phyloP scores from a whole-genome alignment of 768 basidiomycete species.

The Tremella mesenterica region DNA sequence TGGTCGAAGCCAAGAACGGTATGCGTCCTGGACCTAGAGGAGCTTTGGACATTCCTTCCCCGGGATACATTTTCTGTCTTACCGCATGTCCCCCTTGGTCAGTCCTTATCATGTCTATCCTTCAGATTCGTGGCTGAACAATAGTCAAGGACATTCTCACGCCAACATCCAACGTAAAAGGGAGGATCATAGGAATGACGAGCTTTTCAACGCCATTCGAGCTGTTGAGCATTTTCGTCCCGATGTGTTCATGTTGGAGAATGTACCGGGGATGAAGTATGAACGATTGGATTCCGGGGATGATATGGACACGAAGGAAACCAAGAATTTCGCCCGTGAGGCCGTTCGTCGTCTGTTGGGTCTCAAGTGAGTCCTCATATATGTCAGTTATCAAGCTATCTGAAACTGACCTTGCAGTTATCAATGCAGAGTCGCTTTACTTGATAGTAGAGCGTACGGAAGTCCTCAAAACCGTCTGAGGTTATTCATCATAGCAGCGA shows the following conservation, averaged over 20 bases:
- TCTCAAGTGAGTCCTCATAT: constrained; percentile 6
- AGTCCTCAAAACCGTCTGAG: constrained; percentile 24
- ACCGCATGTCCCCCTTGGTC: constrained; percentile 22
- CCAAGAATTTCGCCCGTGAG: not conserved
- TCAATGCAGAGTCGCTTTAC: constrained; percentile 12
- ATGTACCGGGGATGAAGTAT: constrained; percentile 19
- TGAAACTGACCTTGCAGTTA: constrained; percentile 10
- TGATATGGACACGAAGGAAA: constrained; percentile 1
- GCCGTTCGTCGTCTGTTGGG: constrained; percentile 9
- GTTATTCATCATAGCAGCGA: constrained; percentile 17
- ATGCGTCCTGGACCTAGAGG: too few species aligned
- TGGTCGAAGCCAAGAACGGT: not conserved
- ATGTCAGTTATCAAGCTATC: not conserved
- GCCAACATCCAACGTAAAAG: constrained; percentile 10
- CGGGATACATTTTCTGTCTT: constrained; percentile 9
- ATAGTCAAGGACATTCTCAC: constrained; percentile 30
- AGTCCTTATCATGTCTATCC: not conserved
- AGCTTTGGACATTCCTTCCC: constrained; percentile 1
- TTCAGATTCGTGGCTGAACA: not conserved
- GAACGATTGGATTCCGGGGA: constrained; percentile 6
- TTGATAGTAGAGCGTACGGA: constrained; percentile 21
- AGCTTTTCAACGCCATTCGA: constrained; percentile 11
- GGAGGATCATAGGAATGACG: constrained; percentile 15
- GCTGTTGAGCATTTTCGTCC: constrained; percentile 16
- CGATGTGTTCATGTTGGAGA: constrained; percentile 21